Percentiles rank a stretch among this genome's conserved stretches.
These are phyloP conservation scores for Chrysanthemum makinoi DNA, from an alignment of 129 eudicot genomes.

Conservation along the genomic window DNA sequence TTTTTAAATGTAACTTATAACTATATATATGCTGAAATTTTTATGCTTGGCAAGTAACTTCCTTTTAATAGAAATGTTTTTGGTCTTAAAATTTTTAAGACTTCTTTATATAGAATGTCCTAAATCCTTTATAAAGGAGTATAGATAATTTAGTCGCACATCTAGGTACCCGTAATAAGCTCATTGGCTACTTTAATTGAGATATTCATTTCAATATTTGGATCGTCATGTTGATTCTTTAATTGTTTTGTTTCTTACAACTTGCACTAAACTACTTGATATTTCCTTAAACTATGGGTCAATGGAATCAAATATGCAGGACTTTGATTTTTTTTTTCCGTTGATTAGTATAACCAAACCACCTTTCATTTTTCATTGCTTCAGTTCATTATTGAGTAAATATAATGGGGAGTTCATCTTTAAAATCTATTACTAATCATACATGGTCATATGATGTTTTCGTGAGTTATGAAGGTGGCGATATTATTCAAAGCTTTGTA, in stretches of 20 bases:
- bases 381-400: neutral
- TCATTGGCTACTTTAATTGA: too few relatives aligned
- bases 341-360: neutral
- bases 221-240: neutral
- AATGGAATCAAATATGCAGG: neutral
- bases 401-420: slow-evolving; percentile 18
- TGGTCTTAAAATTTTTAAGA: too few relatives aligned
- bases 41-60: too few relatives aligned
- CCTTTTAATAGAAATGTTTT: too few relatives aligned
- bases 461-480: slow-evolving; percentile 27
- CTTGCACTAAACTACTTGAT: neutral
- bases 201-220: neutral
- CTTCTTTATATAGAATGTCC: too few relatives aligned
- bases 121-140: too few relatives aligned
- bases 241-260: neutral
- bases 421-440: slow-evolving; percentile 16
- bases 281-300: neutral
- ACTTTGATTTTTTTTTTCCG: neutral
- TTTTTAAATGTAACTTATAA: too few relatives aligned
- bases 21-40: too few relatives aligned
- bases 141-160: too few relatives aligned
- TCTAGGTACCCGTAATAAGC: too few relatives aligned
- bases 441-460: slow-evolving; percentile 33
- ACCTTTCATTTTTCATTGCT: neutral
- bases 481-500: slow-evolving; percentile 27